Conservation (phyloP, 352 stramenopile species). For the Achlya hypogyna region DNA sequence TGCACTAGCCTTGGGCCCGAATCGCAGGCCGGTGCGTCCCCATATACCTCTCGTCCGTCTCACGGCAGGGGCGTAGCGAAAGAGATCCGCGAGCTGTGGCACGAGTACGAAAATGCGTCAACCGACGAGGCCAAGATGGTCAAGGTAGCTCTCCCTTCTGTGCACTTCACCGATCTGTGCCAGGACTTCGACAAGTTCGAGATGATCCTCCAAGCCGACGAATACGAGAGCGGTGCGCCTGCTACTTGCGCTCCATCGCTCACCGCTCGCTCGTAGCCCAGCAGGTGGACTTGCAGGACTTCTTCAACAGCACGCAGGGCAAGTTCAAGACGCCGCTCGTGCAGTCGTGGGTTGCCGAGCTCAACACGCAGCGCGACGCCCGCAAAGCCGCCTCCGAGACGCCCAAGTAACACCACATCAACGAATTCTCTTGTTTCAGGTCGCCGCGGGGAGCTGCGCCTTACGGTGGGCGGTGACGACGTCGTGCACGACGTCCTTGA, state of each 20-base stretch:
- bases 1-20: slow-evolving; percentile 9
- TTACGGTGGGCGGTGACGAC: slow-evolving; percentile 12
- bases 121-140: slow-evolving; percentile 83
- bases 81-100: slow-evolving; percentile 66
- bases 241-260: too few relatives aligned
- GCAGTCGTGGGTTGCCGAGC: slow-evolving; percentile 62
- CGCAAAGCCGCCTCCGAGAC: neutral
- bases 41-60: neutral
- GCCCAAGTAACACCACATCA: neutral
- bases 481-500: slow-evolving; percentile 16
- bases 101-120: slow-evolving; percentile 78
- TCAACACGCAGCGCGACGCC: slow-evolving; percentile 39
- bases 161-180: neutral
- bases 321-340: slow-evolving; percentile 76
- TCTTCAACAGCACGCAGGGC: slow-evolving; percentile 73
- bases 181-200: slow-evolving; percentile 93
- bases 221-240: slow-evolving; percentile 84
- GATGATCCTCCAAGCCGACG: slow-evolving; percentile 91
- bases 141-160: slow-evolving; percentile 36
- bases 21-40: slow-evolving; percentile 8
- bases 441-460: neutral
- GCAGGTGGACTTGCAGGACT: slow-evolving; percentile 50
- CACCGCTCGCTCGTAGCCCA: too few relatives aligned
- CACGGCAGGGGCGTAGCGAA: neutral
- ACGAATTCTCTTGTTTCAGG: neutral